Percentiles rank a stretch among this genome's conserved stretches.
phyloP scores from a whole-genome alignment of 805 yeast species.

The Tetrapisispora fleetii region DNA sequence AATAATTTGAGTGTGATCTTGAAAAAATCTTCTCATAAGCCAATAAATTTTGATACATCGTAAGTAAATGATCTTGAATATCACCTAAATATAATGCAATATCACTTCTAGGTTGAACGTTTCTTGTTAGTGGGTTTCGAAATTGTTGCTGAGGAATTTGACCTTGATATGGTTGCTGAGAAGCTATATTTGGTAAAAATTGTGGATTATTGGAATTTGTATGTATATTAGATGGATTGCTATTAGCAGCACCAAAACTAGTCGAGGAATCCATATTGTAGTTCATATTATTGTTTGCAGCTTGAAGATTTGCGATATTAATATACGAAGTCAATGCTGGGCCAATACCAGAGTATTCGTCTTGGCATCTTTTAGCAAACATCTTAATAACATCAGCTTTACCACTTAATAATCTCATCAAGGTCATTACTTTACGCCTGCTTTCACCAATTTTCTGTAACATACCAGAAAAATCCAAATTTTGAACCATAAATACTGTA shows the following conservation, averaged over 20 bases:
- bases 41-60: slow-evolving; percentile 85
- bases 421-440: slow-evolving; percentile 83
- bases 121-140: neutral
- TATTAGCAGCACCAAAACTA: neutral
- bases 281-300: slow-evolving; percentile 5
- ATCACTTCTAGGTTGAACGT: slow-evolving; percentile 70
- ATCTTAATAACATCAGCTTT: slow-evolving; percentile 94
- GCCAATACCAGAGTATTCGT: slow-evolving; percentile 38
- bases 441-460: slow-evolving; percentile 78
- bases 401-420: slow-evolving; percentile 81
- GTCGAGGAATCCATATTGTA: slow-evolving; percentile 4
- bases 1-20: slow-evolving; percentile 81
- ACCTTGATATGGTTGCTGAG: neutral
- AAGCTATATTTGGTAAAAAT: neutral
- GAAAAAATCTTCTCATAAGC: slow-evolving; percentile 91
- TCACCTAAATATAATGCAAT: slow-evolving; percentile 89
- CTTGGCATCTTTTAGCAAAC: slow-evolving; percentile 93
- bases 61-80: slow-evolving; percentile 92
- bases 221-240: neutral
- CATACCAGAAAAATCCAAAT: slow-evolving; percentile 67
- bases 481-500: slow-evolving; percentile 73
- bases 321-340: slow-evolving; percentile 33
- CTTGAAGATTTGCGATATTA: slow-evolving; percentile 31
- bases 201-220: neutral
- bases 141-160: neutral